Conservation (phyloP, 441 rosid species). For the Capsella rubella region DNA sequence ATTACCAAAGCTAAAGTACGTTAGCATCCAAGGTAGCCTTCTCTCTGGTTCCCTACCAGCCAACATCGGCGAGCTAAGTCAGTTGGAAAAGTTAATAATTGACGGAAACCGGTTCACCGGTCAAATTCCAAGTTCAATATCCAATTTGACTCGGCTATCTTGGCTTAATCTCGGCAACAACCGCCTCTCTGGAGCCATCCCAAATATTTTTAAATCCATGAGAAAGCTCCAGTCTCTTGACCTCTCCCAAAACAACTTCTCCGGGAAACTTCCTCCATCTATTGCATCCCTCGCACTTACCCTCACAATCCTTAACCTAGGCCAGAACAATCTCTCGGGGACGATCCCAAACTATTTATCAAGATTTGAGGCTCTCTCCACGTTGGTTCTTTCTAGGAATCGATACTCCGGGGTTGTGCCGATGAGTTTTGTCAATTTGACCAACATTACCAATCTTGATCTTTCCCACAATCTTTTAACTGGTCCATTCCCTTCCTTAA, state of each 20-base stretch:
- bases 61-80: constrained; percentile 49
- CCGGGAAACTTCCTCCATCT: constrained; percentile 60
- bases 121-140: constrained; percentile 59
- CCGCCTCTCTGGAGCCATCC: constrained; percentile 57
- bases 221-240: constrained; percentile 24
- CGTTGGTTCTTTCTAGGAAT: constrained; percentile 64
- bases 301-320: constrained; percentile 52
- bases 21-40: constrained; percentile 57
- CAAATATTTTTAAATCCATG: constrained; percentile 54
- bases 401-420: constrained; percentile 55
- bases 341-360: constrained; percentile 62
- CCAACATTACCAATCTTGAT: constrained; percentile 49
- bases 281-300: constrained; percentile 52
- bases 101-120: constrained; percentile 60
- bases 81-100: constrained; percentile 47
- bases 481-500: constrained; percentile 63
- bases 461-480: constrained; percentile 58
- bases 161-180: constrained; percentile 42
- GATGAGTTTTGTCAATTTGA: constrained; percentile 55
- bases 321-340: constrained; percentile 59
- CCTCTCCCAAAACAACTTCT: constrained; percentile 9
- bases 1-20: constrained; percentile 51
- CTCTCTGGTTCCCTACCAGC: constrained; percentile 66
- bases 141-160: constrained; percentile 50
- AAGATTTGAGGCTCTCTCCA: constrained; percentile 55